A percentile compares a stretch with the other conserved stretches of the same genome.
Evolutionary conservation across 345 rosid genomes (phyloP).

Genomic region (Brassica rapa): DNA sequence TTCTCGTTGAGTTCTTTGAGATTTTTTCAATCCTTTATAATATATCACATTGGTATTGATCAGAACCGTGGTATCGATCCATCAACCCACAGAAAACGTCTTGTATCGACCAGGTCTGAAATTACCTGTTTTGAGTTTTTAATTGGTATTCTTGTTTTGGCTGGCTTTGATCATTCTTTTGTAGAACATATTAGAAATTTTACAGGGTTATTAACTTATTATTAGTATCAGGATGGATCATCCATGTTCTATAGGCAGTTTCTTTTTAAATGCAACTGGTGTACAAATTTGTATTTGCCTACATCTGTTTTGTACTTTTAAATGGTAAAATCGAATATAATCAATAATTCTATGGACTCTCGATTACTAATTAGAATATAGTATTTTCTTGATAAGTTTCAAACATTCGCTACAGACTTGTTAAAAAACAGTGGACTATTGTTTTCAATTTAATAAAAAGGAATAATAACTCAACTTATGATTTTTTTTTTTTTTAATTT

Average conservation of each 20-base stretch:
- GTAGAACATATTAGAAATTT: background rate
- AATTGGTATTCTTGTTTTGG: background rate
- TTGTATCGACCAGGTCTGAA: background rate
- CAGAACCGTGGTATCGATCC: background rate
- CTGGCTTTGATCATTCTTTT: background rate
- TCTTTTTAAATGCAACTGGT: background rate
- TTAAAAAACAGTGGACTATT: conserved; percentile 36
- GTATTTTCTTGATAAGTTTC: background rate
- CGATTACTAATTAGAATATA: background rate
- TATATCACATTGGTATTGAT: background rate
- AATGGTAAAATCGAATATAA: conserved; percentile 1
- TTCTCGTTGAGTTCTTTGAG: background rate
- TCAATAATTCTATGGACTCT: background rate
- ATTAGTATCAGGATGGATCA: background rate
- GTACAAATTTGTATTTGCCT: conserved; percentile 16
- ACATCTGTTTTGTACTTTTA: background rate
- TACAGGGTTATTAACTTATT: background rate
- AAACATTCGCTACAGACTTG: conserved; percentile 22
- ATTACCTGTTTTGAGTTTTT: too few relatives aligned
- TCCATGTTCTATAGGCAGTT: background rate
- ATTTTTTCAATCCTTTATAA: background rate
- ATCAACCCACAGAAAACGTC: background rate
- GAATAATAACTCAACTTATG: conserved; percentile 14
- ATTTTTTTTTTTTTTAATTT: too few relatives aligned
- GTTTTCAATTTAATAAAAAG: background rate